Conservation (phyloP, 73 alveolate genomes). For the Paramecium sexaurelia region DNA sequence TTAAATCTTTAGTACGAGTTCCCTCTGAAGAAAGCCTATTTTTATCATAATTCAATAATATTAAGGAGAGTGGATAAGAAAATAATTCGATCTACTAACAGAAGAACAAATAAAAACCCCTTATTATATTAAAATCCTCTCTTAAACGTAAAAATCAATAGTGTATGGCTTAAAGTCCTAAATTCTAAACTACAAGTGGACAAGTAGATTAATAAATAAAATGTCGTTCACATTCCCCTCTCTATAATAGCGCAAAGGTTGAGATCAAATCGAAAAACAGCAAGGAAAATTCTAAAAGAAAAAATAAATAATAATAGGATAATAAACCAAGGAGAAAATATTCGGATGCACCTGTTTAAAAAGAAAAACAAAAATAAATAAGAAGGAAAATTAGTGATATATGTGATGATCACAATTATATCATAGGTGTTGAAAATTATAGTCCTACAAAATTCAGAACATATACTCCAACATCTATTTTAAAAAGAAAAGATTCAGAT, state of each 20-base stretch:
- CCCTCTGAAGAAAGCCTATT: constrained; percentile 17
- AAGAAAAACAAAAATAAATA: not conserved
- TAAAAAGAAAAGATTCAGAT: constrained; percentile 20
- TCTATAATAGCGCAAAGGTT: not conserved
- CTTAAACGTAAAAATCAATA: not conserved
- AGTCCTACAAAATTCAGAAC: not conserved
- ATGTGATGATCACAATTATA: not conserved
- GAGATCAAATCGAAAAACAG: not conserved
- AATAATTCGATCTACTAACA: not conserved
- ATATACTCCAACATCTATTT: not conserved
- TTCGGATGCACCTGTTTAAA: not conserved
- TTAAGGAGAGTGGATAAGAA: not conserved
- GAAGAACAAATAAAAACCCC: not conserved
- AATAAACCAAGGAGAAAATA: not conserved
- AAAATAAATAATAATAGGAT: not conserved
- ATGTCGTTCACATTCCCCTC: not conserved
- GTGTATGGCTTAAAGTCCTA: not conserved
- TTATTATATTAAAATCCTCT: not conserved
- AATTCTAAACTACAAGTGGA: not conserved
- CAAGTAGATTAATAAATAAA: not conserved
- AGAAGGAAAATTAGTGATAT: constrained; percentile 7
- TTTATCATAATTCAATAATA: not conserved
- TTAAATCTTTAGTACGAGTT: not conserved
- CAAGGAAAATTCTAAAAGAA: not conserved
- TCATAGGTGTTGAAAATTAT: not conserved